Evolutionary conservation across 768 basidiomycete genomes (phyloP).

Genomic region (Hericium coralloides): DNA sequence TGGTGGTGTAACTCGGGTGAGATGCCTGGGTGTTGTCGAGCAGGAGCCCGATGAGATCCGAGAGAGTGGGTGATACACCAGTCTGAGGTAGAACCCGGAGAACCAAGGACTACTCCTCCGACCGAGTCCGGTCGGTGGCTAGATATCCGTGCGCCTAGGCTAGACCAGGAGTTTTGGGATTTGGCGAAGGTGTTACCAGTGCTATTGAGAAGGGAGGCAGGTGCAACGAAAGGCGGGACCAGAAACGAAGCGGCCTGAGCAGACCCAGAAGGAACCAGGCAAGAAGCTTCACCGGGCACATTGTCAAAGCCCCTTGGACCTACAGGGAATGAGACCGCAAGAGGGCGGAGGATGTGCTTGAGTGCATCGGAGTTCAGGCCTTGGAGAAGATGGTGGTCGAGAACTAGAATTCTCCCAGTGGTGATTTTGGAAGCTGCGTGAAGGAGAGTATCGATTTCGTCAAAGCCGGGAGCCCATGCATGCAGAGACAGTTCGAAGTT

Average conservation of each 20-base stretch:
- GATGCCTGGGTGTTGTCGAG: background rate
- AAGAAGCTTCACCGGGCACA: background rate
- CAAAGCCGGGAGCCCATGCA: background rate
- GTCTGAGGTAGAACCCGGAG: conserved; percentile 5
- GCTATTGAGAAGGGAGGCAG: conserved; percentile 23
- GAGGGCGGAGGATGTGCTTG: conserved; percentile 7
- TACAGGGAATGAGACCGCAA: conserved; percentile 10
- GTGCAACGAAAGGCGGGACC: conserved; percentile 52
- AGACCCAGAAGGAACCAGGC: conserved; percentile 20
- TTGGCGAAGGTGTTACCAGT: conserved; percentile 10
- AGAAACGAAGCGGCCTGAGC: conserved; percentile 39
- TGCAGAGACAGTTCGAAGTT: conserved; percentile 3
- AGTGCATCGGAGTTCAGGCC: background rate
- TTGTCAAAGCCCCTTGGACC: conserved; percentile 8
- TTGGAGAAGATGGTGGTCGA: conserved; percentile 7
- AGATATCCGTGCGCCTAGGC: conserved; percentile 21
- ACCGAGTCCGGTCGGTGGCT: conserved; percentile 20
- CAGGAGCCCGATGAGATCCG: background rate
- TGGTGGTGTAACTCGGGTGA: background rate
- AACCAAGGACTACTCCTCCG: conserved; percentile 31
- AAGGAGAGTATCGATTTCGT: conserved; percentile 3
- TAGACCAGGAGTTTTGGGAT: conserved; percentile 19
- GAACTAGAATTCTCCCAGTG: conserved; percentile 8
- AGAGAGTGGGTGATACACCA: background rate
- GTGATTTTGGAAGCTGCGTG: background rate